Percentiles rank a stretch among this genome's conserved stretches.
Conservation (phyloP, 352 stramenopile species). For the Aphanomyces cochlioides region DNA sequence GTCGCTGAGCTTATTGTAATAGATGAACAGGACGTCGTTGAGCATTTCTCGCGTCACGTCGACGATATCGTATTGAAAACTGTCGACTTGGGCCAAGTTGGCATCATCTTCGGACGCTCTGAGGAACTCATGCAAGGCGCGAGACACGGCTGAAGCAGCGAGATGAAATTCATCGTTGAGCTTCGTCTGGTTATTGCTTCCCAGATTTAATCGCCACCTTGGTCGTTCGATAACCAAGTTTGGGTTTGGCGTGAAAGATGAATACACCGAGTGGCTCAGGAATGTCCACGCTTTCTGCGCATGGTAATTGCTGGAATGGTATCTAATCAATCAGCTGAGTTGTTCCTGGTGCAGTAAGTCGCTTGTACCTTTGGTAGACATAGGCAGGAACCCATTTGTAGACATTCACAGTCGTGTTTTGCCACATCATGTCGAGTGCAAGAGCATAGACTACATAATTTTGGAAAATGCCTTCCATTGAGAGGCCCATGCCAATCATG, state of each 20-base stretch:
- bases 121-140: conserved; percentile 42
- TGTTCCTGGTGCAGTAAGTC: no score
- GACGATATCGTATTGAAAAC: conserved; percentile 65
- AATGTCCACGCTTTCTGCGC: conserved; percentile 52
- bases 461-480: conserved; percentile 84
- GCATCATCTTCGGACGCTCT: conserved; percentile 33
- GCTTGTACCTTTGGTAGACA: conserved; percentile 31
- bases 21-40: conserved; percentile 40
- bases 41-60: conserved; percentile 74
- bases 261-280: conserved; percentile 62
- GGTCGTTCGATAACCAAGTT: conserved; percentile 61
- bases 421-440: conserved; percentile 66
- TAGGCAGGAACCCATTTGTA: conserved; percentile 50
- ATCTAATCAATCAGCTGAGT: conserved; percentile 39
- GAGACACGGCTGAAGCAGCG: conserved; percentile 33
- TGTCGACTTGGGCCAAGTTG: conserved; percentile 41
- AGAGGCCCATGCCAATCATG: conserved; percentile 70
- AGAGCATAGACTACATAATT: conserved; percentile 85
- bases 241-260: conserved; percentile 50
- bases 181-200: no score
- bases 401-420: conserved; percentile 41
- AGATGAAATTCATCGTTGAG: no score
- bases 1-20: conserved; percentile 42
- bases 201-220: conserved; percentile 61
- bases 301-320: conserved; percentile 51